phyloP scores from a whole-genome alignment of 495 filamentous ascomycete species.

The Hypoxylon trugodes region DNA sequence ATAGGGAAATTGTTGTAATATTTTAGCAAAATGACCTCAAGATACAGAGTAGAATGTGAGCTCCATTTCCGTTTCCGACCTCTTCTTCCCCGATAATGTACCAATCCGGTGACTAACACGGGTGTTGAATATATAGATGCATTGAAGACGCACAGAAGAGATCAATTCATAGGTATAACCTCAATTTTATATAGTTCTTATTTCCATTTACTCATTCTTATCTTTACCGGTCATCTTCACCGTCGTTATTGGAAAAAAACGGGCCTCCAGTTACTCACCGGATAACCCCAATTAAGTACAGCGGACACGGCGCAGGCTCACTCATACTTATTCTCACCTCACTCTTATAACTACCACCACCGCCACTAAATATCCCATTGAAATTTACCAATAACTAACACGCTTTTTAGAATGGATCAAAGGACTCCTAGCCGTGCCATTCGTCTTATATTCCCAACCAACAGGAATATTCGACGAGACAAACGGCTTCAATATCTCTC shows the following conservation, averaged over 20 bases:
- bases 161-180: slow-evolving; percentile 76
- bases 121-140: slow-evolving; percentile 69
- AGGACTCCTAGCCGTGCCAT: slow-evolving; percentile 92
- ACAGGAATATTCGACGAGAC: slow-evolving; percentile 80
- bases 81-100: slow-evolving; percentile 7
- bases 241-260: too few species aligned
- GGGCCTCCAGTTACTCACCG: not conserved
- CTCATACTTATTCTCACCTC: not conserved
- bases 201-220: slow-evolving; percentile 10
- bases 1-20: not conserved
- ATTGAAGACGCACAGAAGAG: slow-evolving; percentile 85
- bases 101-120: slow-evolving; percentile 27
- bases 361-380: slow-evolving; percentile 5
- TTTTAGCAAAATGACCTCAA: slow-evolving; percentile 73
- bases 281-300: slow-evolving; percentile 61
- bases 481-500: slow-evolving; percentile 64
- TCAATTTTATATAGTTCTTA: slow-evolving; percentile 8
- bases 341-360: slow-evolving; percentile 3
- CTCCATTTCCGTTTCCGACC: slow-evolving; percentile 27
- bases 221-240: slow-evolving; percentile 12
- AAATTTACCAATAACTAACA: slow-evolving; percentile 18
- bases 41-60: slow-evolving; percentile 90
- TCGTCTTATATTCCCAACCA: slow-evolving; percentile 95
- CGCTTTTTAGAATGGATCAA: slow-evolving; percentile 67
- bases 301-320: not conserved